phyloP scores from a whole-genome alignment of 2,329 filamentous ascomycete genomes.

The Leptographium flavum region DNA sequence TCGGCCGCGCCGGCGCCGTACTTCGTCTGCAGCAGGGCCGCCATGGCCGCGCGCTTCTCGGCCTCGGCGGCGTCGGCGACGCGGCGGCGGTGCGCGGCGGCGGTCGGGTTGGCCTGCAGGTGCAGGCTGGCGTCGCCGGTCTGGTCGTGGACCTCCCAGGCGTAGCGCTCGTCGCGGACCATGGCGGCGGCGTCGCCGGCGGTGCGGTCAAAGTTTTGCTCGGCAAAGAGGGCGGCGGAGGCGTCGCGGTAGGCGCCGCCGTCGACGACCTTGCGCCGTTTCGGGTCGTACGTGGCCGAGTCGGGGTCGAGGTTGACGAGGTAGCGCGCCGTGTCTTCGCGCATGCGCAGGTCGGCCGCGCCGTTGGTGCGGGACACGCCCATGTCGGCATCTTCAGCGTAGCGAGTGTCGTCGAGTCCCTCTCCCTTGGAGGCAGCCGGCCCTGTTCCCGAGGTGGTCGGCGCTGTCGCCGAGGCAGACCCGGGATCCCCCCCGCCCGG shows the following conservation, averaged over 20 bases:
- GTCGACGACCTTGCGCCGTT: constrained; percentile 83
- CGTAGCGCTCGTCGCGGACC: constrained; percentile 74
- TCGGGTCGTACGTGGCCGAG: constrained; percentile 94
- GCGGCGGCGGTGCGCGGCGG: constrained; percentile 71
- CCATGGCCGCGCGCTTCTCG: constrained; percentile 50
- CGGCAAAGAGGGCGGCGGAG: constrained; percentile 70
- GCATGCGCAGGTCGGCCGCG: constrained; percentile 76
- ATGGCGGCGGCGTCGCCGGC: constrained; percentile 91
- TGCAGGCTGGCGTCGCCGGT: constrained; percentile 68
- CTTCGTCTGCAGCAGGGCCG: constrained; percentile 61
- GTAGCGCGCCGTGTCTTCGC: constrained; percentile 96
- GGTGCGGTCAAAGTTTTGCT: constrained; percentile 80
- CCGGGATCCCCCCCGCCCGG: too few relatives aligned
- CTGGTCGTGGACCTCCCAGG: constrained; percentile 88
- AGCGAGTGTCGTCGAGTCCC: constrained; percentile 27
- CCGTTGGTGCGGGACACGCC: constrained; percentile 83
- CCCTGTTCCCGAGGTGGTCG: constrained; percentile 29
- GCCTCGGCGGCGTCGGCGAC: constrained; percentile 64
- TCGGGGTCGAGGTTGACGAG: constrained; percentile 88
- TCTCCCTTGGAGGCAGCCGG: neutral
- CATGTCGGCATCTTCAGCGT: constrained; percentile 95
- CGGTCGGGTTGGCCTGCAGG: constrained; percentile 91
- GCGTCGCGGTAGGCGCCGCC: constrained; percentile 67
- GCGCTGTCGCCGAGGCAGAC: too few relatives aligned
- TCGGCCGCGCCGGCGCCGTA: constrained; percentile 50